Conservation (phyloP, 371 early-diverging fungal species). For the Mortierella sp. region DNA sequence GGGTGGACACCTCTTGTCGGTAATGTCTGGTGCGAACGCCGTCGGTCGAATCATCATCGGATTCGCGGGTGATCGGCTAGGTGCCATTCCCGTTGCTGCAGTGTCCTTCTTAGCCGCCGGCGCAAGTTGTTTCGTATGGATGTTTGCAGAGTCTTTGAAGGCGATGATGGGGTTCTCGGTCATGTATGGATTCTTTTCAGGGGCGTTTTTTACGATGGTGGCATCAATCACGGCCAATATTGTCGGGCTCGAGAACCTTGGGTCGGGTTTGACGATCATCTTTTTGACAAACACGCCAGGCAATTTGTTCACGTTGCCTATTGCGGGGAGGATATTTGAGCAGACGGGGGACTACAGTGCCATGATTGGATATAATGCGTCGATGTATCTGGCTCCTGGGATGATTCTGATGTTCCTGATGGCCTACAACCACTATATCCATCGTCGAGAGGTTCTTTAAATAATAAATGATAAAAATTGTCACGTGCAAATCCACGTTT, state of each 20-base stretch:
- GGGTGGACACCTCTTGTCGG: constrained; percentile 60
- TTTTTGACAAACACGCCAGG: constrained; percentile 70
- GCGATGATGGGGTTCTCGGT: constrained; percentile 62
- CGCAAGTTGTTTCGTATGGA: constrained; percentile 64
- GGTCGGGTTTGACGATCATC: constrained; percentile 65
- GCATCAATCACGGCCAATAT: constrained; percentile 65
- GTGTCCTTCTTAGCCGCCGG: constrained; percentile 57
- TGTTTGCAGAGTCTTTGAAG: constrained; percentile 62
- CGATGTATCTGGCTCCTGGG: constrained; percentile 25
- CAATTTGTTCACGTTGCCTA: constrained; percentile 68
- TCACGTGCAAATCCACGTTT: background rate
- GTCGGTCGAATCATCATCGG: constrained; percentile 69
- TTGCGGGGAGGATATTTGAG: constrained; percentile 64
- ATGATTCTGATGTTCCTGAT: constrained; percentile 31
- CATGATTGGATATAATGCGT: constrained; percentile 49
- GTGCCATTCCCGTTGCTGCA: constrained; percentile 53
- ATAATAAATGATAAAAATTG: no score
- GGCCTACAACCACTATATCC: constrained; percentile 47
- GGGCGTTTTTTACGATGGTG: constrained; percentile 66
- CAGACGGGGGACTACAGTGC: constrained; percentile 48
- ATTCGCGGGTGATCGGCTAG: constrained; percentile 44
- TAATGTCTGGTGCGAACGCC: constrained; percentile 67
- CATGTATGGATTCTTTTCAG: constrained; percentile 67
- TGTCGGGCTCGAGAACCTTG: constrained; percentile 64
- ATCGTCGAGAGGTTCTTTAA: constrained; percentile 17